Percentiles rank a stretch among this genome's conserved stretches.
phyloP scores from a whole-genome alignment of 129 eudicot species.

The Daucus carota region DH1_v3.0 NC_030389.2:41948001-41948500 shows the following conservation, averaged over 20 bases:
- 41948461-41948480: no score
- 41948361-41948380: slow-evolving; percentile 80
- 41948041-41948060: no score
- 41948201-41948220: slow-evolving; percentile 36
- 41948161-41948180: not conserved
- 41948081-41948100: no score
- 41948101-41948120: no score
- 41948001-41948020: no score
- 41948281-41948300: slow-evolving; percentile 70
- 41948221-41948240: slow-evolving; percentile 72
- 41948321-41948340: slow-evolving; percentile 63
- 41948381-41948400: slow-evolving; percentile 88
- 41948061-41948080: no score
- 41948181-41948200: not conserved
- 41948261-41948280: slow-evolving; percentile 72
- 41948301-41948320: slow-evolving; percentile 38
- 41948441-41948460: no score
- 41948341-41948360: slow-evolving; percentile 72
- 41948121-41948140: no score
- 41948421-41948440: no score
- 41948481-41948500: no score
- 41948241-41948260: slow-evolving; percentile 72
- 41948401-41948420: slow-evolving; percentile 51
- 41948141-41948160: no score
- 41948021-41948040: no score